phyloP scores from a whole-genome alignment of 305 asterid genomes.

The Caryopteris hybrid region DNA sequence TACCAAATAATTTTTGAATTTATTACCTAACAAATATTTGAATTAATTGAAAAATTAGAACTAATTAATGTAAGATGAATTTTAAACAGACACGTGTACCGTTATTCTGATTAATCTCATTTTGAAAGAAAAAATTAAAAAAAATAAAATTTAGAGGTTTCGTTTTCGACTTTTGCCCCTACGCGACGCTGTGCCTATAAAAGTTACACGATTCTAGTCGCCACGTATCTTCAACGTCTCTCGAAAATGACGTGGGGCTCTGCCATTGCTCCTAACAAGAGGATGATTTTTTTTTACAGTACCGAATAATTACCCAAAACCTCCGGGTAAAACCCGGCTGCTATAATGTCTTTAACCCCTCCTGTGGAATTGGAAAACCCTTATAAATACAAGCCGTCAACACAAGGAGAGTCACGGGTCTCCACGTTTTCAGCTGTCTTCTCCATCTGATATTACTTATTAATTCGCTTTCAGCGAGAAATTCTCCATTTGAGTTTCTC shows the following conservation, averaged over 20 bases:
- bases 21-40: too few relatives aligned
- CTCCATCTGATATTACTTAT: not conserved
- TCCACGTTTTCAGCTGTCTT: slow-evolving; percentile 15
- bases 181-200: not conserved
- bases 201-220: not conserved
- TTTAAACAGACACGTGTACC: too few relatives aligned
- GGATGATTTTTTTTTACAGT: not conserved
- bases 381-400: slow-evolving; percentile 32
- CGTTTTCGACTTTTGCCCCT: not conserved
- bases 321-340: not conserved
- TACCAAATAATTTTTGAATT: too few relatives aligned
- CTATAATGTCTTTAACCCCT: not conserved
- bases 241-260: not conserved
- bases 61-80: too few relatives aligned
- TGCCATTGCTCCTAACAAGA: not conserved
- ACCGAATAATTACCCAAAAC: not conserved
- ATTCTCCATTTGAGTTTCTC: not conserved
- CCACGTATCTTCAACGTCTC: not conserved
- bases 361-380: slow-evolving; percentile 33
- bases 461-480: not conserved
- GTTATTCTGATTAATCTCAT: too few relatives aligned
- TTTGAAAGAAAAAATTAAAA: too few relatives aligned
- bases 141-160: not conserved
- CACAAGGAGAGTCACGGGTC: slow-evolving; percentile 25
- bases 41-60: too few relatives aligned